Conservation (phyloP, 2,329 filamentous ascomycete species). For the Penicillium sp. region DNA sequence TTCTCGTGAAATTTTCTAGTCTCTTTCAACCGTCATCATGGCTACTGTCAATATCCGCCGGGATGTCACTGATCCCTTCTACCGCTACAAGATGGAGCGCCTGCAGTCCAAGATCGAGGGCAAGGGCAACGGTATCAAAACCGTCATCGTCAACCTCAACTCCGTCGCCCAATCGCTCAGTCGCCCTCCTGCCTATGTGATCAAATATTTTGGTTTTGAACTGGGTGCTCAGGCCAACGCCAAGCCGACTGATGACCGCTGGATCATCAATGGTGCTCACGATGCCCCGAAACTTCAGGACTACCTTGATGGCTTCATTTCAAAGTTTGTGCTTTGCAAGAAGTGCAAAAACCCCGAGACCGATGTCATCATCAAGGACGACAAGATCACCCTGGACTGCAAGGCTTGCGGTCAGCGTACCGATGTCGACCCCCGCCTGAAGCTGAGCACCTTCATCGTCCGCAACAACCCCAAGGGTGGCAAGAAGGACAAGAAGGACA, state of each 20-base stretch:
- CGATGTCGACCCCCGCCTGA: constrained; percentile 85
- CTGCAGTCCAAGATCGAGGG: constrained; percentile 99
- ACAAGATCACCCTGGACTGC: constrained; percentile 88
- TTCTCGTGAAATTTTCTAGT: constrained; percentile 26
- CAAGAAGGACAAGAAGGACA: constrained; percentile 95
- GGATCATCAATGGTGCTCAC: constrained; percentile 99
- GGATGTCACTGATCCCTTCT: constrained; percentile 97
- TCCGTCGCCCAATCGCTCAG: constrained; percentile 88
- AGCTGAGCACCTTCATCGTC: constrained; percentile 94
- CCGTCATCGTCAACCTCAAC: constrained; percentile 91
- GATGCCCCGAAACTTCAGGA: constrained; percentile 94
- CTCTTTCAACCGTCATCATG: constrained; percentile 61
- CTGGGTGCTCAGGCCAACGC: constrained; percentile 98
- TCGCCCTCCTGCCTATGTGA: constrained; percentile 87
- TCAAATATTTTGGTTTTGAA: constrained; percentile 99
- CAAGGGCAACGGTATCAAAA: constrained; percentile 99
- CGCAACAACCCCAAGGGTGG: constrained; percentile 84
- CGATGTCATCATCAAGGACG: constrained; percentile 90
- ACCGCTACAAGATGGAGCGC: constrained; percentile 99
- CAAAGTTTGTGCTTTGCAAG: constrained; percentile 98
- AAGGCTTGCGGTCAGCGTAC: constrained; percentile 95
- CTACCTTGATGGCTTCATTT: constrained; percentile 96
- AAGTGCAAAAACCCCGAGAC: constrained; percentile 99
- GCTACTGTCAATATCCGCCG: constrained; percentile 96
- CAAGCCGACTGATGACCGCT: constrained; percentile 93